These are phyloP conservation scores for Aspergillus wentii DNA, from an alignment of 495 filamentous ascomycete genomes.

Conservation along the genomic window DNA sequence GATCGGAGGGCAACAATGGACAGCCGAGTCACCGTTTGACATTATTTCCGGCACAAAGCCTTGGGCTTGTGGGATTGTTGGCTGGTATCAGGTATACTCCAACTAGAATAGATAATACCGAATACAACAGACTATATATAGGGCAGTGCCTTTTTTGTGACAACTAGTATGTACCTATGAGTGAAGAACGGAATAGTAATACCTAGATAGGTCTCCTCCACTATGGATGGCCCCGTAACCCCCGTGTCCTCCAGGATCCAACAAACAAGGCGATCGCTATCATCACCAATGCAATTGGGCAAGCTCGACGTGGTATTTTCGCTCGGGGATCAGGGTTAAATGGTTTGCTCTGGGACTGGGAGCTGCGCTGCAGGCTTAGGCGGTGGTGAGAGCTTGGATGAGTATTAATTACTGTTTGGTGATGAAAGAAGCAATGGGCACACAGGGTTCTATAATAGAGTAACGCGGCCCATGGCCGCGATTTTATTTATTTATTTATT, in stretches of 20 bases:
- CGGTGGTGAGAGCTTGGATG: conserved; percentile 1
- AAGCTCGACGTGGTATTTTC: conserved; percentile 27
- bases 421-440: too few species aligned
- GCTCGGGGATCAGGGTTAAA: conserved; percentile 21
- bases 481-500: too few species aligned
- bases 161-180: conserved; percentile 18
- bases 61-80: conserved; percentile 23
- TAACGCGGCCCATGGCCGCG: too few species aligned
- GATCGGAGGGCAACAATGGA: conserved; percentile 21
- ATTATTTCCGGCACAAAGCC: conserved; percentile 15
- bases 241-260: conserved; percentile 19
- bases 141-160: conserved; percentile 26
- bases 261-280: conserved; percentile 23
- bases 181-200: too few species aligned
- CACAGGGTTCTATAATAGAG: too few species aligned
- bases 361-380: conserved; percentile 21
- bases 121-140: background rate
- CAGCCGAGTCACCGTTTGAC: conserved; percentile 20
- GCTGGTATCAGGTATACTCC: conserved; percentile 26
- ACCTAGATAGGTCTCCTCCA: conserved; percentile 21
- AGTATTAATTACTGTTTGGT: too few species aligned
- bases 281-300: conserved; percentile 21
- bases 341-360: conserved; percentile 16
- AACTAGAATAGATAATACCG: too few species aligned
- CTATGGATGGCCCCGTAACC: conserved; percentile 25